phyloP scores from a whole-genome alignment of 176 grass and related monocot species.

The Juncus inflexus region DNA sequence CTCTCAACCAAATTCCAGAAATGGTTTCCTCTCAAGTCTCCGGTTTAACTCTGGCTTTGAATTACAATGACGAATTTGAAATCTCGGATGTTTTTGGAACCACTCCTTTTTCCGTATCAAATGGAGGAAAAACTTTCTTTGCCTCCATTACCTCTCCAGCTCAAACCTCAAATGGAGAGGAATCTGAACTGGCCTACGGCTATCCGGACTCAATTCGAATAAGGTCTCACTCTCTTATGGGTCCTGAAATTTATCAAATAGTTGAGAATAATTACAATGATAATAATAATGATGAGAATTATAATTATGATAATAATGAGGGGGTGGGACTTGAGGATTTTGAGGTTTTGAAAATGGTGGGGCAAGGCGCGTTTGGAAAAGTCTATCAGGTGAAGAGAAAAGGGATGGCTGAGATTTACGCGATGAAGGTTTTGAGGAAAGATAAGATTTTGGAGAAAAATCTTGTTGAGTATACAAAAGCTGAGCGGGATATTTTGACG shows the following conservation, averaged over 20 bases:
- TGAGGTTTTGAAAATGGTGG: slow-evolving; percentile 90
- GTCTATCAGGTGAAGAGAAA: slow-evolving; percentile 96
- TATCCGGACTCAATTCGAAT: slow-evolving; percentile 73
- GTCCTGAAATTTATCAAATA: slow-evolving; percentile 52
- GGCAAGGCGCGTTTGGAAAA: slow-evolving; percentile 97
- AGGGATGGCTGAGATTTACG: slow-evolving; percentile 90
- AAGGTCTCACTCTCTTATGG: slow-evolving; percentile 91
- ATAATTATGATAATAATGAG: slow-evolving; percentile 49
- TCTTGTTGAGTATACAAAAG: slow-evolving; percentile 98
- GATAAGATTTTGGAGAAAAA: slow-evolving; percentile 99
- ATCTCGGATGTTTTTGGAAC: slow-evolving; percentile 95
- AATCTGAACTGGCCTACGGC: slow-evolving; percentile 56
- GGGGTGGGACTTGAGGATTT: slow-evolving; percentile 79
- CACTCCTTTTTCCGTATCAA: slow-evolving; percentile 35
- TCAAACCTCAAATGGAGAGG: slow-evolving; percentile 28
- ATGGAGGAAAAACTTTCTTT: no score
- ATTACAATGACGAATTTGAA: slow-evolving; percentile 87
- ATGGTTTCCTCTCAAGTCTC: slow-evolving; percentile 81
- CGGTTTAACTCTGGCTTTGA: slow-evolving; percentile 34
- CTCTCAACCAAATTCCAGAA: slow-evolving; percentile 21
- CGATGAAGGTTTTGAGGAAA: slow-evolving; percentile 99
- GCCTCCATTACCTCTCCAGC: slow-evolving; percentile 32
- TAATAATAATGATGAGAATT: slow-evolving; percentile 52
- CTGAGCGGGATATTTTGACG: slow-evolving; percentile 96
- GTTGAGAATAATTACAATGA: slow-evolving; percentile 62